phyloP scores from a whole-genome alignment of 164 flowering plant species.

The Houttuynia cordata region DNA sequence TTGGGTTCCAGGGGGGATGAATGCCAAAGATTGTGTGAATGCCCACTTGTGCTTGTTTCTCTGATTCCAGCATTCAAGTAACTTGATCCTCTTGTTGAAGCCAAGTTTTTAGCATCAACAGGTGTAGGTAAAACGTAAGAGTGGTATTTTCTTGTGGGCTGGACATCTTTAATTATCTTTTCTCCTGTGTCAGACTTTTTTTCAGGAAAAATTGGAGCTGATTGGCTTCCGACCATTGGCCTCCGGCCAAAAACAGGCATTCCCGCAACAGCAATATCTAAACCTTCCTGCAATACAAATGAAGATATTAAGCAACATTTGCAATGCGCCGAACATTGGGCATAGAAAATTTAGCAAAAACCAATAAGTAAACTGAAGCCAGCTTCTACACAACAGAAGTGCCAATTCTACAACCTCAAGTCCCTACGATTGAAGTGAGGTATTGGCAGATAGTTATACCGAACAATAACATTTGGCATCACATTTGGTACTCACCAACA shows the following conservation, averaged over 20 bases:
- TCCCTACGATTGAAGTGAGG: too few relatives aligned
- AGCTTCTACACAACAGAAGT: too few relatives aligned
- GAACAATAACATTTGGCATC: too few relatives aligned
- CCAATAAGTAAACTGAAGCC: too few relatives aligned
- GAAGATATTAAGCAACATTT: not conserved
- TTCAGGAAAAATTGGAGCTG: constrained; percentile 69
- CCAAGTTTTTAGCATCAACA: constrained; percentile 38
- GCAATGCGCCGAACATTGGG: not conserved
- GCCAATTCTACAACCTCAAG: too few relatives aligned
- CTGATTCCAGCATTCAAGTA: constrained; percentile 19
- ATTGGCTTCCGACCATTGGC: constrained; percentile 40
- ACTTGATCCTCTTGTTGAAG: constrained; percentile 17
- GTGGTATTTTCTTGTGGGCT: constrained; percentile 39
- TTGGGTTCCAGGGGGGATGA: constrained; percentile 54
- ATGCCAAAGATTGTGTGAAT: constrained; percentile 32
- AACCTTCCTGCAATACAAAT: constrained; percentile 37
- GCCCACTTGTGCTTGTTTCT: constrained; percentile 20
- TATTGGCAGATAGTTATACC: too few relatives aligned
- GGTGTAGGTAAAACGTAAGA: constrained; percentile 91
- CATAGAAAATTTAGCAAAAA: too few relatives aligned
- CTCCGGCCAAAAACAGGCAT: constrained; percentile 23
- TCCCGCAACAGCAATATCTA: constrained; percentile 23
- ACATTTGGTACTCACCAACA: too few relatives aligned
- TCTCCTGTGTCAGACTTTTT: constrained; percentile 34
- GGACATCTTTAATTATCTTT: constrained; percentile 12